These are phyloP conservation scores for Pythium phragmitis DNA, from an alignment of 352 stramenopile genomes.

Conservation along the genomic window DNA sequence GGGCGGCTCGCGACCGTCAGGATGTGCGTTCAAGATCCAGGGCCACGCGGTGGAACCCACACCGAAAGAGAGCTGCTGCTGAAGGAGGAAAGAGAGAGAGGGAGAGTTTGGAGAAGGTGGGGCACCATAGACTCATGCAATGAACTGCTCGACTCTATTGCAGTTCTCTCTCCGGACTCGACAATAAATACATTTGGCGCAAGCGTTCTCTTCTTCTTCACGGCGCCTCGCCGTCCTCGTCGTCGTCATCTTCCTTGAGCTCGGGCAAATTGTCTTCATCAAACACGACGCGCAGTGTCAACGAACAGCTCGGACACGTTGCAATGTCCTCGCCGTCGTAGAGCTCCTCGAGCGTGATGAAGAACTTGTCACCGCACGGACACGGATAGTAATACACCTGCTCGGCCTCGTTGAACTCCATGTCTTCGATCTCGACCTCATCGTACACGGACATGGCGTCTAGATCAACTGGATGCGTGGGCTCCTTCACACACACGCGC, in stretches of 20 bases:
- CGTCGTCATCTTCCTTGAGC: conserved; percentile 56
- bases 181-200: conserved; percentile 3
- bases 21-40: conserved; percentile 40
- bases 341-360: conserved; percentile 83
- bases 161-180: background rate
- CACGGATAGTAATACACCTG: conserved; percentile 97
- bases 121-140: background rate
- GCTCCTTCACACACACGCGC: background rate
- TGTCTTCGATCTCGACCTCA: conserved; percentile 98
- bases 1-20: conserved; percentile 47
- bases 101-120: background rate
- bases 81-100: background rate
- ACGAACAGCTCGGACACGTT: conserved; percentile 95
- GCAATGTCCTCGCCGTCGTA: conserved; percentile 97
- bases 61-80: conserved; percentile 41
- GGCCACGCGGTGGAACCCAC: conserved; percentile 6
- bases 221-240: conserved; percentile 22
- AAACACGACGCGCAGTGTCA: conserved; percentile 96
- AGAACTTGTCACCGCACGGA: conserved; percentile 95
- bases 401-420: conserved; percentile 94
- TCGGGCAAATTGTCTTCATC: conserved; percentile 86
- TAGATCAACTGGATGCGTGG: too few species aligned
- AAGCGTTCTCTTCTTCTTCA: background rate
- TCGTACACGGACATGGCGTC: conserved; percentile 93
- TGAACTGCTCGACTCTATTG: conserved; percentile 11